Percentiles rank a stretch among this genome's conserved stretches.
Conservation (phyloP, 225 moss, liverwort and hornwort genomes). For the Antitrichia curtipendula region DNA sequence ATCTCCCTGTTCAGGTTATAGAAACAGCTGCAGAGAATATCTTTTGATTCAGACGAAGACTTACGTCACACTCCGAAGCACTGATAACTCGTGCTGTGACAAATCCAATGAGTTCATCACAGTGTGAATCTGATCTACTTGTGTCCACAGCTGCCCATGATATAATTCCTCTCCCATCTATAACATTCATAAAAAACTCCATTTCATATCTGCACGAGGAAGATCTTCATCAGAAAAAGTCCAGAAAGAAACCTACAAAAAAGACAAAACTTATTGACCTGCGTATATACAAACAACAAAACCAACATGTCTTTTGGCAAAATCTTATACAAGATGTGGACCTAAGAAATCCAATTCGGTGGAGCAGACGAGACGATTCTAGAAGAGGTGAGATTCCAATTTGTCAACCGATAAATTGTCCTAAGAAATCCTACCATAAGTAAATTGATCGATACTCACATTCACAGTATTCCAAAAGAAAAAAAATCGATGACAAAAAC, state of each 20-base stretch:
- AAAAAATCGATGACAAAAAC: neutral
- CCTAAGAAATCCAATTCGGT: neutral
- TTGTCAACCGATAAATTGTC: neutral
- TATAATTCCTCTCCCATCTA: slow-evolving; percentile 72
- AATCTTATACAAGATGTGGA: neutral
- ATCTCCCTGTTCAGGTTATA: neutral
- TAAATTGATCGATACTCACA: neutral
- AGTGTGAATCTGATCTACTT: slow-evolving; percentile 58
- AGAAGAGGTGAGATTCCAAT: neutral
- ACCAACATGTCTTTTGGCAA: neutral
- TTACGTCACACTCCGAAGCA: slow-evolving; percentile 64
- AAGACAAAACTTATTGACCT: neutral
- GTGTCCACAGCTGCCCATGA: slow-evolving; percentile 89
- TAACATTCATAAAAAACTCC: slow-evolving; percentile 79
- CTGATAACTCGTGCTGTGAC: slow-evolving; percentile 73
- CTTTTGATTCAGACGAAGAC: neutral
- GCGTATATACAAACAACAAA: neutral
- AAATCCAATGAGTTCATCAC: slow-evolving; percentile 87
- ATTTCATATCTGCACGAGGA: slow-evolving; percentile 54
- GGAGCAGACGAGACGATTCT: neutral
- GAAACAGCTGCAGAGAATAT: neutral
- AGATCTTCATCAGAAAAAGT: neutral
- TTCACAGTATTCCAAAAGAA: neutral
- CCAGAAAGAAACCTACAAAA: neutral
- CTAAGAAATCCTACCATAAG: neutral